phyloP scores from a whole-genome alignment of 176 grass and related monocot genomes.

The Oryza australiensis region DNA sequence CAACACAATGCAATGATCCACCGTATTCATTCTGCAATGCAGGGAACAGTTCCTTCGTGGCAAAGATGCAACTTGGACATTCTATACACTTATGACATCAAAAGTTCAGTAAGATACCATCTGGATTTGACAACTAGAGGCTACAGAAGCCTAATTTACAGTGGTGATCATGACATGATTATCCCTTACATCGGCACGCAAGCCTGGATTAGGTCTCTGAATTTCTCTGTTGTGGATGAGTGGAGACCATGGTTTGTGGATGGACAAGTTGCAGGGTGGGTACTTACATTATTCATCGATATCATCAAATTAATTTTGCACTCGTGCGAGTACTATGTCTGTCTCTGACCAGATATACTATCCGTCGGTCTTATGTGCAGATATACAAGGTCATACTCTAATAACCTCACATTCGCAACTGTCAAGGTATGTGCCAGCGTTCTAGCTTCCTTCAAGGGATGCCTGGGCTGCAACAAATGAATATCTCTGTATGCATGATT shows the following conservation, averaged over 20 bases:
- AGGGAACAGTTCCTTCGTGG: conserved; percentile 56
- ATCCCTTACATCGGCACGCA: conserved; percentile 55
- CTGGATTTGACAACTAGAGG: conserved; percentile 47
- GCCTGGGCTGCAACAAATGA: background rate
- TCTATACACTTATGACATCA: conserved; percentile 32
- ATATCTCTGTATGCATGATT: background rate
- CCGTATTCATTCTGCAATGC: conserved; percentile 1
- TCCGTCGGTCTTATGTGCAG: conserved; percentile 30
- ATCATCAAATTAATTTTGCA: background rate
- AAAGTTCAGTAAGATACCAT: conserved; percentile 57
- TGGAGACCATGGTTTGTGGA: conserved; percentile 64
- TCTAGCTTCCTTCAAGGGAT: background rate
- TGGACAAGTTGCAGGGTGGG: conserved; percentile 72
- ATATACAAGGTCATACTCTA: conserved; percentile 54
- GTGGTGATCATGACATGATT: conserved; percentile 65
- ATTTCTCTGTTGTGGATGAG: conserved; percentile 45
- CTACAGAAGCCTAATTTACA: conserved; percentile 53
- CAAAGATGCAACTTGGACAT: conserved; percentile 47
- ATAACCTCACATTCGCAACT: conserved; percentile 67
- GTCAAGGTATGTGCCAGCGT: conserved; percentile 42
- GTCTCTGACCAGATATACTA: background rate
- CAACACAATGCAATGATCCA: background rate
- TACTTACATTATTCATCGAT: background rate
- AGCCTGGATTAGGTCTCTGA: conserved; percentile 64
- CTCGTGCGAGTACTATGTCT: too few species aligned